A percentile compares a stretch with the other conserved stretches of the same genome.
These are phyloP conservation scores for Rutstroemia sp. DNA, from an alignment of 2,329 filamentous ascomycete species.

Conservation along the genomic window DNA sequence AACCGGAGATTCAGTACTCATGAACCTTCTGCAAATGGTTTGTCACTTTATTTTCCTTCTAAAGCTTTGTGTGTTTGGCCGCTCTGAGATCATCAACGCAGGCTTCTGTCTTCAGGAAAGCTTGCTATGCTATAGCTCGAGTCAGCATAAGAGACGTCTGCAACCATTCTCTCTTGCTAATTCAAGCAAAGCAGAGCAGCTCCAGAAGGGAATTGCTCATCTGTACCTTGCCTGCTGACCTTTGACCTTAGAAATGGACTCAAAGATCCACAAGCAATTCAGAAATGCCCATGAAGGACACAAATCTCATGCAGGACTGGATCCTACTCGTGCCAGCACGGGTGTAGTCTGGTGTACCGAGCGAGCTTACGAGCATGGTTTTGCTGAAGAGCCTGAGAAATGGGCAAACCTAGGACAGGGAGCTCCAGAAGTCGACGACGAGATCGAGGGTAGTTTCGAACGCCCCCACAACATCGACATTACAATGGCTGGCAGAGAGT, in stretches of 20 bases:
- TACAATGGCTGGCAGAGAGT: constrained; percentile 73
- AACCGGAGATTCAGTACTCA: constrained; percentile 50
- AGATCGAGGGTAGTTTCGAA: constrained; percentile 82
- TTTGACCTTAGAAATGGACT: constrained; percentile 59
- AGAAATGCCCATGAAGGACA: constrained; percentile 85
- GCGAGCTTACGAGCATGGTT: constrained; percentile 83
- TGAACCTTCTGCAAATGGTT: constrained; percentile 51
- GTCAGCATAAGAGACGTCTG: too few relatives aligned
- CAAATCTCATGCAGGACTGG: constrained; percentile 82
- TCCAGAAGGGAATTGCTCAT: neutral
- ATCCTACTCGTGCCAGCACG: constrained; percentile 79
- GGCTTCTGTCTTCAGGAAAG: neutral
- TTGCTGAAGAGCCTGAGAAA: constrained; percentile 67
- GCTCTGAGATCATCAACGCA: too few relatives aligned
- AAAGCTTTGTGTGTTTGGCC: neutral
- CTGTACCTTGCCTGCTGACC: neutral
- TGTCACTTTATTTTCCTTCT: constrained; percentile 21
- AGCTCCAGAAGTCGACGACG: constrained; percentile 87
- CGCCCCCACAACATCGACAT: constrained; percentile 74
- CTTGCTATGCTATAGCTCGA: too few relatives aligned
- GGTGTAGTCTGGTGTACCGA: constrained; percentile 93
- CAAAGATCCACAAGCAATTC: constrained; percentile 83
- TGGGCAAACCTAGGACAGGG: constrained; percentile 96
- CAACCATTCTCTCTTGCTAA: too few relatives aligned
- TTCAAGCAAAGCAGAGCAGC: neutral